phyloP scores from a whole-genome alignment of 108 stramenopile genomes.

The Conticribra guillardii region DNA sequence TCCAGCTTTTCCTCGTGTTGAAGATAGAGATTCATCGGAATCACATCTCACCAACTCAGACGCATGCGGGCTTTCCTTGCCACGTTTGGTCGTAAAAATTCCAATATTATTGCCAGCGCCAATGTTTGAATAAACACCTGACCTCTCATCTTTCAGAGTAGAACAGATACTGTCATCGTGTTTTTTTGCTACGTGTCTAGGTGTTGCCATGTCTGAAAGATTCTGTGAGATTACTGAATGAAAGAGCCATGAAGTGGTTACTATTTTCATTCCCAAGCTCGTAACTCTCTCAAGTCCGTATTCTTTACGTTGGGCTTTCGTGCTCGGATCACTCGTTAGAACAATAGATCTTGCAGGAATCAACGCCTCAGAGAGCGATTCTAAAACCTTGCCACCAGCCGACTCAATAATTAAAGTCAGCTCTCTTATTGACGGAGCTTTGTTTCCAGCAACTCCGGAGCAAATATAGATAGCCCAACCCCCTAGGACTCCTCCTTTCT shows the following conservation, averaged over 20 bases:
- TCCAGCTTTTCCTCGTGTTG: conserved; percentile 13
- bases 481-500: conserved; percentile 45
- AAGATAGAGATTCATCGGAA: conserved; percentile 20
- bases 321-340: conserved; percentile 42
- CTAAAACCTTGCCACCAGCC: conserved; percentile 55
- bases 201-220: too few species aligned
- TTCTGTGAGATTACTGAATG: conserved; percentile 46
- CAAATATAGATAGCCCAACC: conserved; percentile 54
- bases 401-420: conserved; percentile 56
- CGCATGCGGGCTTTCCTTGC: too few species aligned
- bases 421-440: conserved; percentile 55
- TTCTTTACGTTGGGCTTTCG: conserved; percentile 30
- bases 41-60: conserved; percentile 48
- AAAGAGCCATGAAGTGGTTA: conserved; percentile 41
- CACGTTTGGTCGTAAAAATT: too few species aligned
- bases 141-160: too few species aligned
- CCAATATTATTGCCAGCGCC: too few species aligned
- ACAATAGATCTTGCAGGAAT: conserved; percentile 42
- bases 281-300: conserved; percentile 19
- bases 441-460: conserved; percentile 61
- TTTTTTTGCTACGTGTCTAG: too few species aligned
- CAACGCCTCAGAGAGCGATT: conserved; percentile 15
- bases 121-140: too few species aligned
- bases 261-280: conserved; percentile 25
- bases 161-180: too few species aligned